phyloP scores from a whole-genome alignment of 1,284 basidiomycete genomes.

The Ceratobasidium sp. region DNA sequence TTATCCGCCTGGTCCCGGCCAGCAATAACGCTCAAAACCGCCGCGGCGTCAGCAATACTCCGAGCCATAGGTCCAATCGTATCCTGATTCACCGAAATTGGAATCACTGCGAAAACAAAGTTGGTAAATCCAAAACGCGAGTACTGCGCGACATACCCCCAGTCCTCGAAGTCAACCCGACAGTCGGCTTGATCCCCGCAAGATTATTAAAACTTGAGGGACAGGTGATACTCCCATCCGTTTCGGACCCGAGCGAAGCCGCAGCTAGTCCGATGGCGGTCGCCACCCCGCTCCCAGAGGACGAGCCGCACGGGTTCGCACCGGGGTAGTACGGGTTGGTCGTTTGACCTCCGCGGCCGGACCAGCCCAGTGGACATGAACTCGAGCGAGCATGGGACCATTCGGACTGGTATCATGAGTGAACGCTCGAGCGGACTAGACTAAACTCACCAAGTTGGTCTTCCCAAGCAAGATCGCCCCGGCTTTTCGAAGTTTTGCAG shows the following conservation, averaged over 20 bases:
- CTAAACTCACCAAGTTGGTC: conserved; percentile 56
- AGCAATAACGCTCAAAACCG: conserved; percentile 63
- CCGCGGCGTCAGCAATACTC: conserved; percentile 64
- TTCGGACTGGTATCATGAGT: conserved; percentile 61
- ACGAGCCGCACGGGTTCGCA: conserved; percentile 69
- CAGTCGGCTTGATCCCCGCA: conserved; percentile 66
- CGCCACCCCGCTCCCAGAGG: conserved; percentile 67
- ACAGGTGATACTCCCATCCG: conserved; percentile 62
- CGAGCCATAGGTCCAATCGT: conserved; percentile 68
- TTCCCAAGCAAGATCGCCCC: conserved; percentile 70
- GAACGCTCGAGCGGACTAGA: too few species aligned
- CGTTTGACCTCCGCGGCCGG: conserved; percentile 68
- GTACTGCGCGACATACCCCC: too few species aligned
- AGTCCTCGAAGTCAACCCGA: conserved; percentile 66
- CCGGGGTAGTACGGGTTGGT: conserved; percentile 66
- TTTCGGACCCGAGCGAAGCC: conserved; percentile 43
- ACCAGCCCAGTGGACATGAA: conserved; percentile 63
- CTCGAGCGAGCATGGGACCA: conserved; percentile 65
- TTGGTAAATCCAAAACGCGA: too few species aligned
- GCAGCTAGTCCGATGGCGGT: conserved; percentile 64
- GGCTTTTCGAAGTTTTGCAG: conserved; percentile 63
- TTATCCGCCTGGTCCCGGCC: conserved; percentile 65
- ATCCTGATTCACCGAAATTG: conserved; percentile 67
- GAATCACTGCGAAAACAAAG: conserved; percentile 54
- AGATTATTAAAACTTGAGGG: conserved; percentile 58